Evolutionary conservation across 495 filamentous ascomycete genomes (phyloP), one percentile per base, ranked within the genome.

Genomic region (Tricharina praecox): DNA sequence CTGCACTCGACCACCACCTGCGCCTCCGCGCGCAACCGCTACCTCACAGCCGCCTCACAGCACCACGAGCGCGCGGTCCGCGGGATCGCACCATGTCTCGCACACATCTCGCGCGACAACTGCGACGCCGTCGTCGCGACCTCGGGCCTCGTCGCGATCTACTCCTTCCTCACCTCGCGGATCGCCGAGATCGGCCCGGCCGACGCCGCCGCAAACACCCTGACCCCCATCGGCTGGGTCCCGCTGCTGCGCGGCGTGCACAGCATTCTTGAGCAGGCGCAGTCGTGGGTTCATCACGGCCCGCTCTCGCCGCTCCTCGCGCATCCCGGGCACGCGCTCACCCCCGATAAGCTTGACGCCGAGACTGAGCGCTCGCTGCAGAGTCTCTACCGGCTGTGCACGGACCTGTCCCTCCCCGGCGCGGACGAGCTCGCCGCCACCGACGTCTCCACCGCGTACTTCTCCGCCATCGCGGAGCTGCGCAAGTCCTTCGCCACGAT

Each of bases 61-160:
- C 56, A 59, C 40, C 57, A 58, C 23, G 50, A 58, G 1, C 38
- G 48, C 19, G 51, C 56, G 1, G 56, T 58, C 8, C 50, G 54
- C 10, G 38, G 23, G 3, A 42, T 51, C 19, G 30, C 23, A 11
- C 20, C 13, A 13, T 35, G 46, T 32, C 25, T 54, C 7, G 23
- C 56, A 9, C 23, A 45, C 21, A 58, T 59, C 20, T 30, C 23
- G 10, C 35, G 36, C 39, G 55, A 47, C 13, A 59, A 51, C 39
- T 59, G 51, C 28, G 55, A 59, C 34, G 44, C 55, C 10, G 43
- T 63, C 10, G 59, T 63, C 5, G 48, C 58, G 16, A 48, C 61
- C 1, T 54, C 53, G 8, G 16, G 50, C 8, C 18, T 63, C 18
- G 44, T 47, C 2, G 44, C 35, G 2, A 23, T 47, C n/a, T 47